These are phyloP conservation scores for Thalia dealbata DNA, from an alignment of 176 grass and related monocot genomes.

Conservation along the genomic window DNA sequence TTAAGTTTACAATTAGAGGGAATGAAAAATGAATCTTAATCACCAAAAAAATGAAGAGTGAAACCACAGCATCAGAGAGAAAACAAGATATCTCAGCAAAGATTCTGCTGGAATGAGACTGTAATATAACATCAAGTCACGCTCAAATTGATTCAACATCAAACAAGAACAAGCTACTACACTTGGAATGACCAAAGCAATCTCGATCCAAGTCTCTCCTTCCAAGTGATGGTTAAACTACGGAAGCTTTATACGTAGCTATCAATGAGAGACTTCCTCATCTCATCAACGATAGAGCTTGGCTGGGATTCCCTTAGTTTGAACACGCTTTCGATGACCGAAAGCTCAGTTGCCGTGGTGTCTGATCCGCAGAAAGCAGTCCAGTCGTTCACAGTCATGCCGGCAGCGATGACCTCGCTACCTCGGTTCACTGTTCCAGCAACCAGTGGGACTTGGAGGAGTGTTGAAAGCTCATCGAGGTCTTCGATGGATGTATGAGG, in stretches of 20 bases:
- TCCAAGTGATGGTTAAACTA: no score
- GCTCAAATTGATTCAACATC: no score
- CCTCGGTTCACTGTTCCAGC: conserved; percentile 95
- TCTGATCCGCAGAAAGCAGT: conserved; percentile 88
- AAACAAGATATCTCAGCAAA: no score
- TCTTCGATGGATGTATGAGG: conserved; percentile 96
- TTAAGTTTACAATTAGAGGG: no score
- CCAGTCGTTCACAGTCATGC: conserved; percentile 97
- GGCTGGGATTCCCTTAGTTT: conserved; percentile 81
- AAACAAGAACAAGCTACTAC: no score
- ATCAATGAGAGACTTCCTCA: conserved; percentile 93
- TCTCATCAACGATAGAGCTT: conserved; percentile 60
- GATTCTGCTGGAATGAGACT: no score
- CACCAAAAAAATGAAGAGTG: no score
- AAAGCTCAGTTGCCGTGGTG: conserved; percentile 88
- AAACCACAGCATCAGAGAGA: no score
- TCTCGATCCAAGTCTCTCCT: no score
- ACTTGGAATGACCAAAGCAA: no score
- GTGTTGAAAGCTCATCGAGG: conserved; percentile 88
- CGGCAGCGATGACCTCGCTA: conserved; percentile 80
- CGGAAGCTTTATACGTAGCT: conserved; percentile 48
- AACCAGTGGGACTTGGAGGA: conserved; percentile 90
- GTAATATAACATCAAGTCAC: no score
- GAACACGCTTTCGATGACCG: conserved; percentile 86
- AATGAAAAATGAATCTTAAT: no score